These are phyloP conservation scores for Ogataea wickerhamii DNA, from an alignment of 805 yeast genomes.

Conservation along the genomic window DNA sequence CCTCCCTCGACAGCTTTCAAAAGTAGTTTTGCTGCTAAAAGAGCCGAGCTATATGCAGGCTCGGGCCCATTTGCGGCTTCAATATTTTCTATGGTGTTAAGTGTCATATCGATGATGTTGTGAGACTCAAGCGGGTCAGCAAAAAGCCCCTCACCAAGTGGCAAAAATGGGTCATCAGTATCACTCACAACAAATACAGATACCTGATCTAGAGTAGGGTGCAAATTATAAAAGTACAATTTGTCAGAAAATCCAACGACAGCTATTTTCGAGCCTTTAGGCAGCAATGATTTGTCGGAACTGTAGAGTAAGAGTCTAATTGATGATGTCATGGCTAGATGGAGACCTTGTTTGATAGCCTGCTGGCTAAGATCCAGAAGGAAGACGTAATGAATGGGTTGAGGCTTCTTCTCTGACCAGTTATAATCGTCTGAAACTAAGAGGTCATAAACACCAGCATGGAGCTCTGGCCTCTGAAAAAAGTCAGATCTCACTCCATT, in stretches of 20 bases:
- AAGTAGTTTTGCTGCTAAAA: slow-evolving; percentile 62
- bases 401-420: slow-evolving; percentile 35
- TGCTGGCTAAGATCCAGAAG: slow-evolving; percentile 65
- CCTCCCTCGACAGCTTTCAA: slow-evolving; percentile 75
- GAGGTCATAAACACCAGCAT: slow-evolving; percentile 80
- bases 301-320: slow-evolving; percentile 53
- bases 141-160: slow-evolving; percentile 71
- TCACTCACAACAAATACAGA: slow-evolving; percentile 63
- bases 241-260: slow-evolving; percentile 73
- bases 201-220: slow-evolving; percentile 51
- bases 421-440: slow-evolving; percentile 74
- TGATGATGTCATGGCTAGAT: slow-evolving; percentile 64
- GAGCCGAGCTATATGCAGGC: slow-evolving; percentile 76
- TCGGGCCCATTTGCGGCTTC: slow-evolving; percentile 45
- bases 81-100: slow-evolving; percentile 54
- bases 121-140: slow-evolving; percentile 72
- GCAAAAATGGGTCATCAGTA: slow-evolving; percentile 76
- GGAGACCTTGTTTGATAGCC: slow-evolving; percentile 56
- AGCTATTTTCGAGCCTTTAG: slow-evolving; percentile 53
- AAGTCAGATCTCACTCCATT: slow-evolving; percentile 63
- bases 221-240: slow-evolving; percentile 69
- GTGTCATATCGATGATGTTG: slow-evolving; percentile 60
- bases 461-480: slow-evolving; percentile 67
- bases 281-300: slow-evolving; percentile 26
- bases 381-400: slow-evolving; percentile 65